phyloP scores from a whole-genome alignment of 2,329 filamentous ascomycete genomes.

The Nemania sp. region DNA sequence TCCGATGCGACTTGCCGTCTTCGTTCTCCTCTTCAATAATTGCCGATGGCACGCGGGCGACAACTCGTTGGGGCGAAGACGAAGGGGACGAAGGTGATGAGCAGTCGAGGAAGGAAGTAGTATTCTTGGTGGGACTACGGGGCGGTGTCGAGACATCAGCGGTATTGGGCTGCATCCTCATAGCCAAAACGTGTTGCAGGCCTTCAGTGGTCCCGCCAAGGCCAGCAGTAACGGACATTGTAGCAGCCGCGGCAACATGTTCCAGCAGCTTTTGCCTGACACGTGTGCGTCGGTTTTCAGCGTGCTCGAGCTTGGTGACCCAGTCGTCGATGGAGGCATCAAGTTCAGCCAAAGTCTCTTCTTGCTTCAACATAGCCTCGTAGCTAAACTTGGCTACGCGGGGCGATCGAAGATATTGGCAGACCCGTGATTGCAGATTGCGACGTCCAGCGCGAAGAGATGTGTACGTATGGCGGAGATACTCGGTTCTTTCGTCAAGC shows the following conservation, averaged over 20 bases:
- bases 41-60: conserved; percentile 59
- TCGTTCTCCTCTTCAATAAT: conserved; percentile 58
- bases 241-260: conserved; percentile 74
- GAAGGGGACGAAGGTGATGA: conserved; percentile 45
- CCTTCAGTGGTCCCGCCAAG: conserved; percentile 46
- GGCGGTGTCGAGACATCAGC: conserved; percentile 61
- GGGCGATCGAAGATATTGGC: conserved; percentile 74
- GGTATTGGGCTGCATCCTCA: conserved; percentile 43
- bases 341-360: conserved; percentile 77
- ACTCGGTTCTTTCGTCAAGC: conserved; percentile 78
- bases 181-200: conserved; percentile 49
- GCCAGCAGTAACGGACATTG: conserved; percentile 47
- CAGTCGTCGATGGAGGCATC: conserved; percentile 81
- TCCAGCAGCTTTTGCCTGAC: conserved; percentile 81
- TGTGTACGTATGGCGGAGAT: conserved; percentile 75
- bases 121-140: conserved; percentile 58
- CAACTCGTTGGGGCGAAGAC: conserved; percentile 56
- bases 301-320: conserved; percentile 77
- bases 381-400: conserved; percentile 72
- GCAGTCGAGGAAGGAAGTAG: conserved; percentile 29
- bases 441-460: conserved; percentile 76
- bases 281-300: conserved; percentile 75
- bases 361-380: conserved; percentile 77
- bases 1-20: conserved; percentile 34
- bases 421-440: conserved; percentile 76